Conservation (phyloP, 192 early-diverging fungal species). For the Glomus cerebriforme region DNA sequence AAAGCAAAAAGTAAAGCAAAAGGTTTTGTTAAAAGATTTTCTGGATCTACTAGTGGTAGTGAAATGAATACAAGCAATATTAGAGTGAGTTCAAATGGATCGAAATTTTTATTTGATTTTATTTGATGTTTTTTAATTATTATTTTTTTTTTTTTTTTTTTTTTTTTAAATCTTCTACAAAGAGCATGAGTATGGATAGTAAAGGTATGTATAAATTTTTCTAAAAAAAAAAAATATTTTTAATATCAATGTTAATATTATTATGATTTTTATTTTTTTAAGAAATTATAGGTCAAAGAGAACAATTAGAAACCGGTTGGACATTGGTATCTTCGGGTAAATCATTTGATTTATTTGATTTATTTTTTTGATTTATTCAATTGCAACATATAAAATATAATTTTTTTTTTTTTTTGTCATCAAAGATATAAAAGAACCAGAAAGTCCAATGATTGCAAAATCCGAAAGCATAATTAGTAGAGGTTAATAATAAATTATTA, state of each 20-base stretch:
- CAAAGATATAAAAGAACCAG: neutral
- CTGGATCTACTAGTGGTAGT: neutral
- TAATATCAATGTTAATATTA: neutral
- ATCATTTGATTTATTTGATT: neutral
- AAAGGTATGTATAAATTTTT: too few relatives aligned
- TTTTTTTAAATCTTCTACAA: too few relatives aligned
- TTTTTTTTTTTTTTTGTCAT: neutral
- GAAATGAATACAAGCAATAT: neutral
- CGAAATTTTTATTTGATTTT: too few relatives aligned
- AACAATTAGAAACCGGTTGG: neutral
- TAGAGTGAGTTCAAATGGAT: neutral
- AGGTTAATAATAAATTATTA: neutral
- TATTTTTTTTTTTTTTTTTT: too few relatives aligned
- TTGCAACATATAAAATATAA: neutral
- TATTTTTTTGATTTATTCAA: too few relatives aligned
- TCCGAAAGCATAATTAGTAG: neutral
- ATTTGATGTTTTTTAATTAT: too few relatives aligned
- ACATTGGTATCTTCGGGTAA: neutral
- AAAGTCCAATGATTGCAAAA: neutral
- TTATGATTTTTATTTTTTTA: neutral
- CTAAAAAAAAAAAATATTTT: too few relatives aligned
- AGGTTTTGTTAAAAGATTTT: neutral
- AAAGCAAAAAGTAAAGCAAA: neutral
- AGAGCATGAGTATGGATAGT: too few relatives aligned
- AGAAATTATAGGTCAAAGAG: neutral